A percentile compares a stretch with the other conserved stretches of the same genome.
These are phyloP conservation scores for Citrus hindsii DNA, from an alignment of 345 rosid genomes.

Conservation along the genomic window DNA sequence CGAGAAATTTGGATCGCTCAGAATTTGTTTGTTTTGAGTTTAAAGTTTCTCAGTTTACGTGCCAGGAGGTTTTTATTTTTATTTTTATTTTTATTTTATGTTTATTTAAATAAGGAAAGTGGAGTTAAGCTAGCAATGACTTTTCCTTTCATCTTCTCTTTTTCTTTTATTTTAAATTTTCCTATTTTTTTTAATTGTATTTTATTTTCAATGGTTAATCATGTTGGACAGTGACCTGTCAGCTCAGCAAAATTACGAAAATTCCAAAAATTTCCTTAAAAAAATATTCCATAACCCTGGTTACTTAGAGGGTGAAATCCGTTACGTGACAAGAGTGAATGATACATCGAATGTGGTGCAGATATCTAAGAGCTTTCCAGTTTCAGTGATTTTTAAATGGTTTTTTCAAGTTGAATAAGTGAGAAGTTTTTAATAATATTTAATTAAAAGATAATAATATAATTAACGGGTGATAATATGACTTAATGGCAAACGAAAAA, in stretches of 20 bases:
- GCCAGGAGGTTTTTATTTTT: neutral
- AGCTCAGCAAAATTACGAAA: neutral
- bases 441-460: no score
- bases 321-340: no score
- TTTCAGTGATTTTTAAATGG: no score
- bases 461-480: no score
- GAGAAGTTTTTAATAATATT: no score
- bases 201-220: neutral
- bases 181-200: neutral
- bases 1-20: neutral
- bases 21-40: neutral
- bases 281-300: no score
- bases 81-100: neutral
- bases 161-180: neutral
- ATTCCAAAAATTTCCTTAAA: neutral
- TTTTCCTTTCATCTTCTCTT: neutral
- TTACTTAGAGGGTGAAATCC: no score
- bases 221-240: neutral
- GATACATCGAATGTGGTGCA: neutral
- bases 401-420: no score
- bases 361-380: rapidly evolving
- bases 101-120: neutral
- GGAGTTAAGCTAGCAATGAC: neutral
- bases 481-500: no score
- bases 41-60: slow-evolving; percentile 6